phyloP scores from a whole-genome alignment of 441 rosid genomes.

The Erodium texanum region DNA sequence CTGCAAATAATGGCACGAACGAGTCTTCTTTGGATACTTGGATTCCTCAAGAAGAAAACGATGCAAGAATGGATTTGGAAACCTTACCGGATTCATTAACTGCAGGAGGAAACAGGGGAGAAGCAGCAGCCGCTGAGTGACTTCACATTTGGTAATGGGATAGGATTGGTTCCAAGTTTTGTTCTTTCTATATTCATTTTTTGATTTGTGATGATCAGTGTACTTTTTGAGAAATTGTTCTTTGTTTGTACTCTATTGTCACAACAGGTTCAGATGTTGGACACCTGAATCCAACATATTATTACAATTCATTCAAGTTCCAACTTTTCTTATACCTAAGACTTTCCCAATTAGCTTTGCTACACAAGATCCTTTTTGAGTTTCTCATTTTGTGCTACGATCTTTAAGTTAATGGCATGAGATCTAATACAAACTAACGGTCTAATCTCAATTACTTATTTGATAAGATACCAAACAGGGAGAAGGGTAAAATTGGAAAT shows the following conservation, averaged over 20 bases:
- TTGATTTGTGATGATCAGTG: conserved; percentile 16
- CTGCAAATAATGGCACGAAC: background rate
- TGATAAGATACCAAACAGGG: too few relatives aligned
- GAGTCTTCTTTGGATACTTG: conserved; percentile 17
- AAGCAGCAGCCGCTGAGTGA: conserved; percentile 50
- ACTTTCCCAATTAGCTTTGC: too few relatives aligned
- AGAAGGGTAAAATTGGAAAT: too few relatives aligned
- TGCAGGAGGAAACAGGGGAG: conserved; percentile 21
- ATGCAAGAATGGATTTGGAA: conserved; percentile 39
- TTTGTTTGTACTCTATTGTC: conserved; percentile 3
- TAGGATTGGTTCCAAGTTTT: background rate
- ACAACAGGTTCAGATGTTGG: background rate
- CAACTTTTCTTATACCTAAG: background rate
- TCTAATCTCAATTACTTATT: too few relatives aligned
- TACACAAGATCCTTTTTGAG: too few relatives aligned
- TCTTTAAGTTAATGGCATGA: too few relatives aligned
- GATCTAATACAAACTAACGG: too few relatives aligned
- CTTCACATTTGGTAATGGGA: too few relatives aligned
- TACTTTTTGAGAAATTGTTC: background rate
- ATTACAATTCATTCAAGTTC: background rate
- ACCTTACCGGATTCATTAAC: conserved; percentile 44
- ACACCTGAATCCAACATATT: background rate
- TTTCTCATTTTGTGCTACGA: too few relatives aligned
- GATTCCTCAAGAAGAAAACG: conserved; percentile 49
- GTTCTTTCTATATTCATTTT: background rate